A percentile compares a stretch with the other conserved stretches of the same genome.
Conservation (phyloP, 2,329 filamentous ascomycete species). For the Colletotrichum lentis region DNA sequence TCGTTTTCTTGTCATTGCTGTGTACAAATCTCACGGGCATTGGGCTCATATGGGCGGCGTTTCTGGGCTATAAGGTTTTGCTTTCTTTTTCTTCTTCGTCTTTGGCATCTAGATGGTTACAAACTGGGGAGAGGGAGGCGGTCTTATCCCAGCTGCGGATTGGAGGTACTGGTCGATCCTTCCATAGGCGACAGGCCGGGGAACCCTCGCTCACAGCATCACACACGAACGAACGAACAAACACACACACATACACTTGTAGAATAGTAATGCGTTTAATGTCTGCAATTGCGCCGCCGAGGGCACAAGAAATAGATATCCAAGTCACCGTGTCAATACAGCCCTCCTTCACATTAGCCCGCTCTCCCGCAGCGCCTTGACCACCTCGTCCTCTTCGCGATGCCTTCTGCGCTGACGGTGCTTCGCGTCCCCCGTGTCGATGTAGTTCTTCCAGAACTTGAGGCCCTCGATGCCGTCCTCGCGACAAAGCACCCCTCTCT, state of each 20-base stretch:
- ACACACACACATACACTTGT: constrained; percentile 18
- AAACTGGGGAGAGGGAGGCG: constrained; percentile 14
- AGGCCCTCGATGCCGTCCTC: constrained; percentile 92
- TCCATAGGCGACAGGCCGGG: constrained; percentile 17
- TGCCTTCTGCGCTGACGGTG: constrained; percentile 42
- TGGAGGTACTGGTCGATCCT: constrained; percentile 2
- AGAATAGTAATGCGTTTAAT: constrained; percentile 38
- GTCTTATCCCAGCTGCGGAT: neutral
- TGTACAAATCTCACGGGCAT: constrained; percentile 10
- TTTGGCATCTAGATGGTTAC: constrained; percentile 17
- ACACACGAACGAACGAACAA: neutral
- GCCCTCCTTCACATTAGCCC: constrained; percentile 47
- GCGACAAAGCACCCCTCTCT: constrained; percentile 84
- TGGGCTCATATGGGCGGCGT: constrained; percentile 36
- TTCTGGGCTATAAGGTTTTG: neutral
- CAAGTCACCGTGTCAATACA: constrained; percentile 8
- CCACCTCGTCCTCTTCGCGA: constrained; percentile 51
- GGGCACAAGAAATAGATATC: constrained; percentile 29
- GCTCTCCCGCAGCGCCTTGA: constrained; percentile 54
- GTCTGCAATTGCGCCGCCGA: constrained; percentile 20
- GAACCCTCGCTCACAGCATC: neutral
- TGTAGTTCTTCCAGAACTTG: constrained; percentile 89
- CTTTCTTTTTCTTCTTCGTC: neutral
- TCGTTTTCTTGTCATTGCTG: constrained; percentile 12
- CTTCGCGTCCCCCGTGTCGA: constrained; percentile 55